A percentile compares a stretch with the other conserved stretches of the same genome.
phyloP scores from a whole-genome alignment of 2,329 filamentous ascomycete species.

The Alternaria tenuissima region DNA sequence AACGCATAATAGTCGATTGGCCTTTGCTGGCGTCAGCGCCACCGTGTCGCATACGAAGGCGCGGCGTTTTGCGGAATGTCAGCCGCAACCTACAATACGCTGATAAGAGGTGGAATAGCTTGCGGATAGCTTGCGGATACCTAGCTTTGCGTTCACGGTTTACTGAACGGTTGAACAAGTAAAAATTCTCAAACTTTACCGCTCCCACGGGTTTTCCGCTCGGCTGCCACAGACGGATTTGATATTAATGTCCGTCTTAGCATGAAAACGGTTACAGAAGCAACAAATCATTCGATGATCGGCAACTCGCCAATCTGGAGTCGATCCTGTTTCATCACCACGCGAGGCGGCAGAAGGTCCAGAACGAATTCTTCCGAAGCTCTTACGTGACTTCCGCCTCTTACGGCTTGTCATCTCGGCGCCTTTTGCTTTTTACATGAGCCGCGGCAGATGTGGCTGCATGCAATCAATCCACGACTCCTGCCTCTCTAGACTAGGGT shows the following conservation, averaged over 20 bases:
- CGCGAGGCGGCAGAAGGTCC: background rate
- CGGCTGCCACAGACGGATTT: background rate
- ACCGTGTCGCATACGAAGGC: conserved; percentile 1
- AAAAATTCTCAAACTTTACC: background rate
- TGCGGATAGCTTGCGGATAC: background rate
- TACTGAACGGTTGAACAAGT: conserved; percentile 1
- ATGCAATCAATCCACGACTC: conserved; percentile 3
- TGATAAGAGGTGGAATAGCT: background rate
- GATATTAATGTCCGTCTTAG: background rate
- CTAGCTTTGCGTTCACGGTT: background rate
- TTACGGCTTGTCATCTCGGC: background rate
- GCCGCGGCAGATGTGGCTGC: conserved; percentile 4
- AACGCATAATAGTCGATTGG: conserved; percentile 7
- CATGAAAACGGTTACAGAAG: background rate
- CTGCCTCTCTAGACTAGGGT: conserved; percentile 2
- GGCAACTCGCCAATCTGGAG: conserved; percentile 5
- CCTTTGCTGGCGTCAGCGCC: conserved; percentile 5
- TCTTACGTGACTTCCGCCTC: background rate
- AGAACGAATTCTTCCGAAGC: conserved; percentile 4
- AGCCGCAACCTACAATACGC: conserved; percentile 1
- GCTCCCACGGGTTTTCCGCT: background rate
- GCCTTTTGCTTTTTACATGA: background rate
- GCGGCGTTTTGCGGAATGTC: background rate
- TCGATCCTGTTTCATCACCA: background rate
- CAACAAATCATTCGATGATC: background rate